Percentiles rank a stretch among this genome's conserved stretches.
These are phyloP conservation scores for Calonectria naviculata DNA, from an alignment of 2,329 filamentous ascomycete genomes.

Conservation along the genomic window DNA sequence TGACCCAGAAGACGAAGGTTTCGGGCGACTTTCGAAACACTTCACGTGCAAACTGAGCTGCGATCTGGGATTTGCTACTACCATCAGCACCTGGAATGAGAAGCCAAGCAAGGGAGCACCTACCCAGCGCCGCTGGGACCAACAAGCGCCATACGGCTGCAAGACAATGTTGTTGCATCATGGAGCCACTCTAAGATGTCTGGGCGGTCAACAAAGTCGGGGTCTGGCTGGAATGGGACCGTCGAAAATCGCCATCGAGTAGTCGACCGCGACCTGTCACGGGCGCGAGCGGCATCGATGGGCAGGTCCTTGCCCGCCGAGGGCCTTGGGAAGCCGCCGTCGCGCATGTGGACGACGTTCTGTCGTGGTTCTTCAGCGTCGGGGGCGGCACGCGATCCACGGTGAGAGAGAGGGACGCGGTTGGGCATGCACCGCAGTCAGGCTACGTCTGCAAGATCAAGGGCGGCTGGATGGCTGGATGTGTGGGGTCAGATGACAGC, in stretches of 20 bases:
- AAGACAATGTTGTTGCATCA: not conserved
- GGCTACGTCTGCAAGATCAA: not conserved
- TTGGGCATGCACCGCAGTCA: not conserved
- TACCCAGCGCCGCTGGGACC: conserved; percentile 19
- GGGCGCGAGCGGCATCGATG: not conserved
- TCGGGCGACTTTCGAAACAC: not conserved
- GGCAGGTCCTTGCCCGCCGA: not conserved
- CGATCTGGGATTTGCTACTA: conserved; percentile 21
- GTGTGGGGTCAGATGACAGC: not conserved
- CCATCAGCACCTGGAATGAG: not conserved
- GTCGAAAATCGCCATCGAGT: not conserved
- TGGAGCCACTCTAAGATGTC: conserved; percentile 11
- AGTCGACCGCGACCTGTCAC: not conserved
- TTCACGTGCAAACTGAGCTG: conserved; percentile 12
- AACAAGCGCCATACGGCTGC: conserved; percentile 16
- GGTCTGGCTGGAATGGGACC: conserved; percentile 12
- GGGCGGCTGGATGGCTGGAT: not conserved
- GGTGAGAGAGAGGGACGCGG: not conserved
- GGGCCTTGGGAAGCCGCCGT: not conserved
- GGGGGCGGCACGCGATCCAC: not conserved
- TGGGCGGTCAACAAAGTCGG: conserved; percentile 12
- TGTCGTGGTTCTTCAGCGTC: not conserved
- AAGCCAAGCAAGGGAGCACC: not conserved
- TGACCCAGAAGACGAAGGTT: conserved; percentile 16
- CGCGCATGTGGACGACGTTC: not conserved